Evolutionary conservation across 306 rosid genomes (phyloP).

Genomic region (Cucumis melo): DNA sequence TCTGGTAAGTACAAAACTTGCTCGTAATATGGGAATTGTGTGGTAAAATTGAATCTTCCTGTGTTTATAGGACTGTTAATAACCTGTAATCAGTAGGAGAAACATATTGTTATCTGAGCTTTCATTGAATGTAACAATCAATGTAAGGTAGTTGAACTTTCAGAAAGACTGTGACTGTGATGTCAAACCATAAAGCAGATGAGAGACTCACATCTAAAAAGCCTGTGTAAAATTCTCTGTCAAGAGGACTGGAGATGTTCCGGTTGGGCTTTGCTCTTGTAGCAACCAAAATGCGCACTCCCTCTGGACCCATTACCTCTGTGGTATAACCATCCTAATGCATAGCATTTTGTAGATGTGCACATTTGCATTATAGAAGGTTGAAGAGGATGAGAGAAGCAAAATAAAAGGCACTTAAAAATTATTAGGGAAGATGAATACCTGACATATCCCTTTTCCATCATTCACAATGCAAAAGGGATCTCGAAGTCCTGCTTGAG

Average conservation of each 20-base stretch:
- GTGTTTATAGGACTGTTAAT: slow-evolving; percentile 29
- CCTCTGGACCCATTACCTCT: slow-evolving; percentile 44
- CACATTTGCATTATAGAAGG: neutral
- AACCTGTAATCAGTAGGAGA: slow-evolving; percentile 15
- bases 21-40: slow-evolving; percentile 61
- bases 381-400: neutral
- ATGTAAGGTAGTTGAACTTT: neutral
- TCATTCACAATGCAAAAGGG: slow-evolving; percentile 58
- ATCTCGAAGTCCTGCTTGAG: slow-evolving; percentile 67
- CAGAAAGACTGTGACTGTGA: neutral
- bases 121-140: neutral
- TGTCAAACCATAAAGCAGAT: neutral
- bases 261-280: slow-evolving; percentile 61
- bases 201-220: slow-evolving; percentile 51
- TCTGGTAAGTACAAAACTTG: slow-evolving; percentile 54
- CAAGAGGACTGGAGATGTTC: slow-evolving; percentile 33
- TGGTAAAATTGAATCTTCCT: slow-evolving; percentile 69
- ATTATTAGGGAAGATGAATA: slow-evolving; percentile 10
- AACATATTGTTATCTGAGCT: neutral
- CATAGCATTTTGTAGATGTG: neutral
- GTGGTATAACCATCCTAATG: slow-evolving; percentile 79
- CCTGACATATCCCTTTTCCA: slow-evolving; percentile 81
- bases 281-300: slow-evolving; percentile 68
- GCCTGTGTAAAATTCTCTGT: slow-evolving; percentile 55
- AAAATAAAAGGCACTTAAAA: neutral